phyloP scores from a whole-genome alignment of 1,284 basidiomycete genomes.

The Tilletiopsis washingtonensis region DNA sequence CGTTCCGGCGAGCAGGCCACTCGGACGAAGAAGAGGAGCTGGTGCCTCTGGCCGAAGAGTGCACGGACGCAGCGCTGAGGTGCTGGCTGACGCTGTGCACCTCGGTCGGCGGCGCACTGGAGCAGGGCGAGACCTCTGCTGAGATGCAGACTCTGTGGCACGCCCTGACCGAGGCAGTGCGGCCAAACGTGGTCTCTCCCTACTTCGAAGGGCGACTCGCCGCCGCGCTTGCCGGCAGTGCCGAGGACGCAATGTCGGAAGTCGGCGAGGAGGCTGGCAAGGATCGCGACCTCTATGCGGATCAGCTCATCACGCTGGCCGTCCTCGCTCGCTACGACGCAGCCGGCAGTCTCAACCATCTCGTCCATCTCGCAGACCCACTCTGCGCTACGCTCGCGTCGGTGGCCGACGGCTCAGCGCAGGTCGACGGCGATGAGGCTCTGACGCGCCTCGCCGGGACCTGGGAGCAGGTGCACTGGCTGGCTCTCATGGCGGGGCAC shows the following conservation, averaged over 20 bases:
- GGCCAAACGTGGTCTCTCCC: conserved; percentile 26
- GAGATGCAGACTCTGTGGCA: too few species aligned
- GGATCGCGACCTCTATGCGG: conserved; percentile 34
- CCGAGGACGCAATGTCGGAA: too few species aligned
- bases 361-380: conserved; percentile 13
- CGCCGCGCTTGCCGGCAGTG: too few species aligned
- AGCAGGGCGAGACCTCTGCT: not conserved
- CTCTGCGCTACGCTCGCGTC: conserved; percentile 17
- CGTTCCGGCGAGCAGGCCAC: conserved; percentile 19
- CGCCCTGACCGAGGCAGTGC: conserved; percentile 1
- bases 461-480: conserved; percentile 43
- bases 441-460: conserved; percentile 16
- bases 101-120: not conserved
- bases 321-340: conserved; percentile 22
- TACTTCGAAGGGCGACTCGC: conserved; percentile 29
- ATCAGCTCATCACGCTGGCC: conserved; percentile 35
- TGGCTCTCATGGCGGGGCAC: conserved; percentile 30
- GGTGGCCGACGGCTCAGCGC: conserved; percentile 8
- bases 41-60: conserved; percentile 21
- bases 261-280: conserved; percentile 17
- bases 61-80: conserved; percentile 10
- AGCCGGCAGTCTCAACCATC: conserved; percentile 11
- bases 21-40: conserved; percentile 29
- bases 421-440: conserved; percentile 2
- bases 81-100: not conserved